phyloP scores from a whole-genome alignment of 2,329 filamentous ascomycete species.

The Eutypa lata region DNA sequence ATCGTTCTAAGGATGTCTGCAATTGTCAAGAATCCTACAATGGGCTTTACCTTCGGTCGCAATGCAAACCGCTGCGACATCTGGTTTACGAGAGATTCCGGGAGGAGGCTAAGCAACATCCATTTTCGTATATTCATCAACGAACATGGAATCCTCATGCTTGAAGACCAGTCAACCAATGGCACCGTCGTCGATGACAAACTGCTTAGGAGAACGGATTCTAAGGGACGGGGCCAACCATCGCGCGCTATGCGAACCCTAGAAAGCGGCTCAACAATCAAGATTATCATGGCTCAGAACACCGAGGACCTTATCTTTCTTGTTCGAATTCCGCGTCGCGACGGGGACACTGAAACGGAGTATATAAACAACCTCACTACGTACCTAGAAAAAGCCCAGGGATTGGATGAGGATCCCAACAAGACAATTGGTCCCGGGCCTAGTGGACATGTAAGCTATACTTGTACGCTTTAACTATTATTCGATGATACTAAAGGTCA shows the following conservation, averaged over 20 bases:
- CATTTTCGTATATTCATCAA: conserved; percentile 95
- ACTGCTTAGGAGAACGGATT: conserved; percentile 55
- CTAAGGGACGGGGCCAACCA: no score
- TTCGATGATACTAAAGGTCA: conserved; percentile 9
- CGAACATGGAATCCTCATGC: conserved; percentile 79
- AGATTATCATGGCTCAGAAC: conserved; percentile 57
- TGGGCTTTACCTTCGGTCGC: conserved; percentile 85
- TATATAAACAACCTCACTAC: conserved; percentile 68
- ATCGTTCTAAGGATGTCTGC: conserved; percentile 81
- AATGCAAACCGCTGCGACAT: conserved; percentile 71
- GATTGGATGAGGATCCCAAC: conserved; percentile 29
- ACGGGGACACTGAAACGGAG: conserved; percentile 60
- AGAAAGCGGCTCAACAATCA: conserved; percentile 68
- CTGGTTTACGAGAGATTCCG: conserved; percentile 61
- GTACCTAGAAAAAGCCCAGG: conserved; percentile 52
- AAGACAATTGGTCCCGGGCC: conserved; percentile 47
- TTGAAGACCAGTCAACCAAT: conserved; percentile 94
- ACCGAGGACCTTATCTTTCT: conserved; percentile 70
- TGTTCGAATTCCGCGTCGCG: conserved; percentile 76
- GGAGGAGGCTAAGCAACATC: conserved; percentile 81
- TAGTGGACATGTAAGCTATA: conserved; percentile 41
- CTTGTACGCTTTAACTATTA: background rate
- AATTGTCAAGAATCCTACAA: conserved; percentile 59
- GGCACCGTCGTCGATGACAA: conserved; percentile 81
- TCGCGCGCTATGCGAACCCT: conserved; percentile 59